phyloP scores from a whole-genome alignment of 106 monocot species.

The Platanthera guangdongensis region DNA sequence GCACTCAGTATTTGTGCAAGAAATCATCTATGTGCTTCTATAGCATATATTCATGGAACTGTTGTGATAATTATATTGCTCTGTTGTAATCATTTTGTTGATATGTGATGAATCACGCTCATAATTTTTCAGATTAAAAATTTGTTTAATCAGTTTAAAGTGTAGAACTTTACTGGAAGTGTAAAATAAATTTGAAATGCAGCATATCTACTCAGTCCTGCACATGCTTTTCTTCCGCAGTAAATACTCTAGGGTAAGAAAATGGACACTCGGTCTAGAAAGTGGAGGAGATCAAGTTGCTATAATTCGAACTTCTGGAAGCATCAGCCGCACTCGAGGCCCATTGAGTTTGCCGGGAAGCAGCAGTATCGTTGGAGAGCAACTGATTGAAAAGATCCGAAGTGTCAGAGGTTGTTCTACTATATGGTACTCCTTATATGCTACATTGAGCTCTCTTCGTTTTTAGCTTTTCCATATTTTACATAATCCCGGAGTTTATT shows the following conservation, averaged over 20 bases:
- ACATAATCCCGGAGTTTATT: neutral
- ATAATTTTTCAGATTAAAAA: neutral
- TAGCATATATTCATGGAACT: neutral
- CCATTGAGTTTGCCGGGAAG: slow-evolving; percentile 56
- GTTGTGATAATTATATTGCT: neutral
- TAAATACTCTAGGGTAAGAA: slow-evolving; percentile 81
- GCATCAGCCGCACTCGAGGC: slow-evolving; percentile 56
- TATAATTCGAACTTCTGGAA: slow-evolving; percentile 84
- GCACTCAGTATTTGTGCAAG: too few species aligned
- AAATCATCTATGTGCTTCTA: neutral
- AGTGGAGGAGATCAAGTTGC: slow-evolving; percentile 68
- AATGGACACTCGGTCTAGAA: slow-evolving; percentile 78
- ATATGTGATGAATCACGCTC: neutral
- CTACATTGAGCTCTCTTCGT: neutral
- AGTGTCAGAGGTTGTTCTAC: slow-evolving; percentile 56
- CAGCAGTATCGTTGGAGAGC: slow-evolving; percentile 53
- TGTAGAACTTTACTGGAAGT: neutral
- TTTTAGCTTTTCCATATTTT: neutral
- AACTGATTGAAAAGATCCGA: slow-evolving; percentile 86
- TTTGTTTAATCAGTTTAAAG: neutral
- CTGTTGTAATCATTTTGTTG: neutral
- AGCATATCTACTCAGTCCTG: slow-evolving; percentile 1
- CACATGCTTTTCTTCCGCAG: slow-evolving; percentile 24
- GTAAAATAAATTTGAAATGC: neutral
- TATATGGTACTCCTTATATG: neutral